Evolutionary conservation across 371 early-diverging fungal species (phyloP).

Genomic region (Mucor racemosus): DNA sequence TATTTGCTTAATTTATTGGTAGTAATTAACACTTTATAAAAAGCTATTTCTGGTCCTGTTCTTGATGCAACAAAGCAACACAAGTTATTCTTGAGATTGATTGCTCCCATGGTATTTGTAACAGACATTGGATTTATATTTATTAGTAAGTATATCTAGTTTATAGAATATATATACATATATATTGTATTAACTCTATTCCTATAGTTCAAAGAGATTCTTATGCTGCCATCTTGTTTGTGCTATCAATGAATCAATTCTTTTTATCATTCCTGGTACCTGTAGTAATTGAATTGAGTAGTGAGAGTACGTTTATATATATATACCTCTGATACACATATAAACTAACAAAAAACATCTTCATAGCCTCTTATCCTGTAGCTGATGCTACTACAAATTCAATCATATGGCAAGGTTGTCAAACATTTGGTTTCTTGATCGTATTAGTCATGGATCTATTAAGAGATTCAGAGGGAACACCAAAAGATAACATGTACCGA

Average conservation of each 20-base stretch:
- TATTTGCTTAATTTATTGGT: neutral
- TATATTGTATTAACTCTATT: neutral
- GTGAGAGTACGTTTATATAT: constrained; percentile 44
- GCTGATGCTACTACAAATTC: constrained; percentile 57
- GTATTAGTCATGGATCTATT: constrained; percentile 48
- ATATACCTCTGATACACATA: neutral
- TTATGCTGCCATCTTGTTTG: constrained; percentile 51
- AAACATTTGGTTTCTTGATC: constrained; percentile 54
- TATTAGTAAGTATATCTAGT: constrained; percentile 30
- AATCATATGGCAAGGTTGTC: constrained; percentile 57
- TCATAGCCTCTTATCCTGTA: constrained; percentile 55
- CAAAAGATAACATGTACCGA: constrained; percentile 34
- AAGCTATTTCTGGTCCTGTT: constrained; percentile 54
- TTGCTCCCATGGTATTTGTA: constrained; percentile 55
- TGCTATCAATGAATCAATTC: constrained; percentile 51
- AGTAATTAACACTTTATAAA: neutral
- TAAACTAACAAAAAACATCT: neutral
- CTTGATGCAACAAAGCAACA: constrained; percentile 59
- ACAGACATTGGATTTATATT: constrained; percentile 54
- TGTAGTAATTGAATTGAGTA: constrained; percentile 57
- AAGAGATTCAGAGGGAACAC: constrained; percentile 31
- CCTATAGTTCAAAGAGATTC: constrained; percentile 43
- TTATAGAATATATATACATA: neutral
- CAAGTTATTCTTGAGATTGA: constrained; percentile 44
- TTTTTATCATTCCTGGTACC: constrained; percentile 58